Conservation (phyloP, 2,329 filamentous ascomycete species). For the Alternaria postmessia region DNA sequence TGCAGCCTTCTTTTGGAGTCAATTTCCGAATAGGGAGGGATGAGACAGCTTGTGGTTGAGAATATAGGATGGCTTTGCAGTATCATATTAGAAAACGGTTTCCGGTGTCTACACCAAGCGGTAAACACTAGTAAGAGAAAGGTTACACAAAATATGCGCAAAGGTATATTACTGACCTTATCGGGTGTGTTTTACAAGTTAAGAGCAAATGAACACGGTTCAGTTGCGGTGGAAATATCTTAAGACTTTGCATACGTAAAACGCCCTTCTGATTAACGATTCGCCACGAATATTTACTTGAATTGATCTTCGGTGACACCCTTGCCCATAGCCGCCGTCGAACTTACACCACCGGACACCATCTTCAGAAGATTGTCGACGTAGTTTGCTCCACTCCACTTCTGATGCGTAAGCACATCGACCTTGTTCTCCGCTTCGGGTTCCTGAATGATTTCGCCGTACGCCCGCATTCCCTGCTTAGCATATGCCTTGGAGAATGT, state of each 20-base stretch:
- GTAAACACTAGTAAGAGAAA: no score
- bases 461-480: slow-evolving; percentile 88
- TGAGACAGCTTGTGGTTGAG: no score
- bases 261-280: neutral
- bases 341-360: slow-evolving; percentile 91
- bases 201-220: neutral
- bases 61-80: no score
- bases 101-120: no score
- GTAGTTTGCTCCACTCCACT: slow-evolving; percentile 96
- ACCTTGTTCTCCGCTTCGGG: slow-evolving; percentile 91
- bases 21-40: no score
- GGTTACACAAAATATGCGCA: no score
- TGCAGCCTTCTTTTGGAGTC: no score
- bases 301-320: slow-evolving; percentile 99
- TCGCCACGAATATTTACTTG: slow-evolving; percentile 54
- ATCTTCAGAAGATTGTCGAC: slow-evolving; percentile 96
- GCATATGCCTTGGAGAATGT: slow-evolving; percentile 86
- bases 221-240: no score
- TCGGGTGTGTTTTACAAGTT: neutral
- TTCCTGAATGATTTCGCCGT: slow-evolving; percentile 96
- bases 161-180: no score
- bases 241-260: neutral
- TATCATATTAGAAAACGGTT: no score
- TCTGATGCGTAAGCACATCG: slow-evolving; percentile 98
- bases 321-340: slow-evolving; percentile 94